Base-by-base conservation (phyloP, 2,329 filamentous ascomycete genomes). In the Ascochyta rabiei region DNA sequence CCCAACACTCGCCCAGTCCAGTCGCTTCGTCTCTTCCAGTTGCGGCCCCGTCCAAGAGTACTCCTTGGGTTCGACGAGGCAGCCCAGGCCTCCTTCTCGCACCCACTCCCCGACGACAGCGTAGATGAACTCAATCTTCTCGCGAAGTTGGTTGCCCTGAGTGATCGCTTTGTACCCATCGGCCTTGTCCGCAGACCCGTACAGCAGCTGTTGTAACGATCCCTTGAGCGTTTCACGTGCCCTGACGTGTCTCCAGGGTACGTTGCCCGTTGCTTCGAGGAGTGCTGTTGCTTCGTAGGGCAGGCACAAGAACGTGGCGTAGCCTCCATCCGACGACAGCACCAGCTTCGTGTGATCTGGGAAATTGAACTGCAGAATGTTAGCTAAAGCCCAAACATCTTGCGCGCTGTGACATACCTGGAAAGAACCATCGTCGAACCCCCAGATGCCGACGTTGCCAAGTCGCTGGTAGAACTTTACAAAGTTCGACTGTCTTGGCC, bases 281-380 rank as follows among this genome's bases (percentile, higher is more conserved):
- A 86, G 82, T 60, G 84, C 80, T 2, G 89, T 86, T 0, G 89
- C 89, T 54, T 89, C 85, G n/a, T 85, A 79, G 0, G 89, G 85
- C 18, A 93, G 84, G 67, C 90, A 88, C 77, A 89, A 89, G 70
- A 92, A 91, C 70, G 90, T 88, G 63, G 89, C 88, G 81, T 86
- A 89, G 1, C 83, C 85, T n/a, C 89, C 90, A 26, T 88, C 84
- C 1, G 87, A 79, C 53, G 91, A 90, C 23, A 95, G 78, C 12
- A 93, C 88, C 49, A 95, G 84, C 76, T 95, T 95, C 55, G 90
- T 93, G 73, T 95, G 90, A 64, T 95, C 90, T 2, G 90, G 90
- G 73, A 95, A 95, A 76, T 95, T 93, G 76, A 93, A 90, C 84
- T 91, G 61, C 4, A 13, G 5, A 45, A n/a, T n/a, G 39, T 57